Evolutionary conservation across 2,329 filamentous ascomycete genomes (phyloP), one percentile per base, ranked within the genome.

Genomic region (Paracoccidioides lutzii): DNA sequence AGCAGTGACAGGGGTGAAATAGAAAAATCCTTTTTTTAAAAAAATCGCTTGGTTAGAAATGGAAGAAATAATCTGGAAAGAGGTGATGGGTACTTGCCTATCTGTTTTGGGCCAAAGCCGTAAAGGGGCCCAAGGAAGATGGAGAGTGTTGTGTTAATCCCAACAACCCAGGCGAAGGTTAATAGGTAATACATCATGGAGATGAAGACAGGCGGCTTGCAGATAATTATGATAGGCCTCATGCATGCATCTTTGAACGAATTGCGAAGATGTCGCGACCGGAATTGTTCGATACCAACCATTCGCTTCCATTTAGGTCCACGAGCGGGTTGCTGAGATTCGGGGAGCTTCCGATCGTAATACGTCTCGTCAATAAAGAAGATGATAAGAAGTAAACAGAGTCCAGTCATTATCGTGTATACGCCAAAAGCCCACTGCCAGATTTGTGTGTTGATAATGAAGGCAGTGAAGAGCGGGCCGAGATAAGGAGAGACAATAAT

Each of bases 1-100:
- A 3, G 74, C 80, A 0, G 81, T 73, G 32, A 82, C 72, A 2
- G 78, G 78, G 0, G 78, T 77, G 63, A 83, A 81, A 67, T 83
- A 82, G 62, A 82, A 80, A 59, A 72, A 75, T 0, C 75, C 70
- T 64, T 22, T 52, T 42, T 52, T n/a, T 52, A 15, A n/a, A n/a
- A n/a, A n/a, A n/a, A 40, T 30, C 14, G 5, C 9, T 37, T 53
- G 9, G 10, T 28, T 14, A 28, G 37, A 30, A 49, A 52, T 4
- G 3, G 14, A 35, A 37, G n/a, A 5, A 4, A 35, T 48, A 2
- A 10, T 33, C n/a, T 10, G 30, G 8, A n/a, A 14, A 35, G 32
- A 32, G 5, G 2, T 15, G 14, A 32, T 15, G 35, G 12, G 0
- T 43, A 58, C 65, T 65, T 75, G 61, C 76, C 79, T 50, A 81